Evolutionary conservation across 2,329 filamentous ascomycete species (phyloP).

Genomic region (Fusarium musae): DNA sequence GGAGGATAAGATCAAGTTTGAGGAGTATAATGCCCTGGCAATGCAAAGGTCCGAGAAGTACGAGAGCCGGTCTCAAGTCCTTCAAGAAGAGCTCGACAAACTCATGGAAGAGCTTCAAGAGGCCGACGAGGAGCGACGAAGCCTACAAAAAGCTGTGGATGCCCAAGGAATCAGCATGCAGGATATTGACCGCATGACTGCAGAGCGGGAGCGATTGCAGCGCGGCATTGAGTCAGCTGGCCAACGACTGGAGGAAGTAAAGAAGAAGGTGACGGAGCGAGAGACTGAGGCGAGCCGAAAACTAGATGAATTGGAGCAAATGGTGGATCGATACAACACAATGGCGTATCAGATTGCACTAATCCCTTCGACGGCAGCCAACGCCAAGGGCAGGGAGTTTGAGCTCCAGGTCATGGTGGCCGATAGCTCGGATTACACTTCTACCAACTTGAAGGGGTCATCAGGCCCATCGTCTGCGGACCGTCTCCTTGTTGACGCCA

Average conservation of each 20-base stretch:
- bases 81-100: constrained; percentile 89
- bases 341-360: constrained; percentile 93
- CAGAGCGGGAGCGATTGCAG: constrained; percentile 92
- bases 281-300: constrained; percentile 87
- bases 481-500: constrained; percentile 82
- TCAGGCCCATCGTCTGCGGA: constrained; percentile 65
- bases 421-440: constrained; percentile 79
- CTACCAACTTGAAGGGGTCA: constrained; percentile 65
- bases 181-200: constrained; percentile 99
- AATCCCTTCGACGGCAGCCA: constrained; percentile 84
- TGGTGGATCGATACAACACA: constrained; percentile 92
- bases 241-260: constrained; percentile 83
- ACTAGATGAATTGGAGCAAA: constrained; percentile 90
- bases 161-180: constrained; percentile 94
- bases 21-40: constrained; percentile 90
- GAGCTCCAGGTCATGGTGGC: constrained; percentile 88
- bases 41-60: constrained; percentile 90
- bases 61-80: constrained; percentile 78
- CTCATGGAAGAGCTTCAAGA: constrained; percentile 78
- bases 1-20: constrained; percentile 94
- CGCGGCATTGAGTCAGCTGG: constrained; percentile 83
- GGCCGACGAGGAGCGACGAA: constrained; percentile 82
- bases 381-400: constrained; percentile 86
- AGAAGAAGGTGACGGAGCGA: constrained; percentile 83
- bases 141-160: constrained; percentile 87